A percentile compares a stretch with the other conserved stretches of the same genome.
Evolutionary conservation across 768 basidiomycete genomes (phyloP).

Genomic region (Boletus subparvulus): DNA sequence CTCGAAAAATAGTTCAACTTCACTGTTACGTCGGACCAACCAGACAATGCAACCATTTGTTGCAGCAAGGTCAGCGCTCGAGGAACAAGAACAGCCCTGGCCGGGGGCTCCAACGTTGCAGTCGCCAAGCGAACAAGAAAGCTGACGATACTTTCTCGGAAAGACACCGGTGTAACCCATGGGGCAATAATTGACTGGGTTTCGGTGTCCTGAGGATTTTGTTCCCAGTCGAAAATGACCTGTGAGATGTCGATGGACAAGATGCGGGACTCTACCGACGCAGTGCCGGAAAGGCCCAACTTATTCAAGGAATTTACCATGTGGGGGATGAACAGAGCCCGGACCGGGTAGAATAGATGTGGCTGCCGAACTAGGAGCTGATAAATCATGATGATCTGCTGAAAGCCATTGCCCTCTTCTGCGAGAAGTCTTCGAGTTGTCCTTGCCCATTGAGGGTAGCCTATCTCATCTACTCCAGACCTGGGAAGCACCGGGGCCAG

Average conservation of each 20-base stretch:
- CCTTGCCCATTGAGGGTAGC: slow-evolving; percentile 79
- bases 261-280: slow-evolving; percentile 77
- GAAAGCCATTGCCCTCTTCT: slow-evolving; percentile 76
- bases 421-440: slow-evolving; percentile 80
- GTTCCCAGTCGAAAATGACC: slow-evolving; percentile 93
- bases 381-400: slow-evolving; percentile 79
- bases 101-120: slow-evolving; percentile 49
- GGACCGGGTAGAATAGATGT: slow-evolving; percentile 88
- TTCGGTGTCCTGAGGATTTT: slow-evolving; percentile 44
- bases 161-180: slow-evolving; percentile 77
- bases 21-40: slow-evolving; percentile 90
- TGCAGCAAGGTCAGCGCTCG: slow-evolving; percentile 68
- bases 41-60: slow-evolving; percentile 74
- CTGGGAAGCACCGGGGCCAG: slow-evolving; percentile 79
- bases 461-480: slow-evolving; percentile 54
- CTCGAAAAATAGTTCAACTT: slow-evolving; percentile 89
- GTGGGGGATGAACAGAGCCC: slow-evolving; percentile 89
- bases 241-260: slow-evolving; percentile 90
- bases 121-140: slow-evolving; percentile 92
- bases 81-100: slow-evolving; percentile 48
- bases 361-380: slow-evolving; percentile 91
- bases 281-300: slow-evolving; percentile 72
- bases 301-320: slow-evolving; percentile 89
- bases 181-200: slow-evolving; percentile 21
- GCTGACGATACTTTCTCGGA: slow-evolving; percentile 90